These are phyloP conservation scores for Ophiostoma perfectum DNA, from an alignment of 2,329 filamentous ascomycete species.

Conservation along the genomic window DNA sequence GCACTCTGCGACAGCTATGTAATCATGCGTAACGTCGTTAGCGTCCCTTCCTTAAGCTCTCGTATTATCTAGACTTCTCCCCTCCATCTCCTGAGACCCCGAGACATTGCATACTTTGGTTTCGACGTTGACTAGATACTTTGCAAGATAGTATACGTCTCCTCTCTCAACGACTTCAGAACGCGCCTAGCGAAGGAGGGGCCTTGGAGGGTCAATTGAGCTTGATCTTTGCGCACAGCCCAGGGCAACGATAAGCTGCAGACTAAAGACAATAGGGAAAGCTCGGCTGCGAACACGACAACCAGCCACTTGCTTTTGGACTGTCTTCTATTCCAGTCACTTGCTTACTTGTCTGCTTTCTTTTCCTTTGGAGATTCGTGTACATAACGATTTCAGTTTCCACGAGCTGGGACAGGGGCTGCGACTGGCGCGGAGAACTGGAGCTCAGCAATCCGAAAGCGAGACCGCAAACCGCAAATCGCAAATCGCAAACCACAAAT, in stretches of 20 bases:
- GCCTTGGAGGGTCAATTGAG: not conserved
- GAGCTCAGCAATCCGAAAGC: too few species aligned
- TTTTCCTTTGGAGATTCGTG: too few species aligned
- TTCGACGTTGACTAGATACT: not conserved
- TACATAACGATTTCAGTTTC: too few species aligned
- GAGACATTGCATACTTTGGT: not conserved
- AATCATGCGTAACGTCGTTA: conserved; percentile 13
- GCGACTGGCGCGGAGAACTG: too few species aligned
- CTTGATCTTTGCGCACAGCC: not conserved
- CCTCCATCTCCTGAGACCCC: not conserved
- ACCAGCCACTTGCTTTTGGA: not conserved
- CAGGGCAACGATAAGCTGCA: too few species aligned
- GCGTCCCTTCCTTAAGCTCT: not conserved
- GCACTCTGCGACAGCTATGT: conserved; percentile 12
- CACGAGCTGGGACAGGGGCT: too few species aligned
- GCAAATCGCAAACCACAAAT: too few species aligned
- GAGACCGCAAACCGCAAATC: too few species aligned
- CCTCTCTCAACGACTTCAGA: not conserved
- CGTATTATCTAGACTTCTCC: not conserved
- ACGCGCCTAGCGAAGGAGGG: not conserved
- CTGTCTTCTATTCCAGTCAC: too few species aligned
- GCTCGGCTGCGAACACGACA: not conserved
- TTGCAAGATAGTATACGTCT: not conserved
- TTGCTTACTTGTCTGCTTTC: too few species aligned
- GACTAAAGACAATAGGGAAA: not conserved